Conservation (phyloP, 257 asterid species). For the Parsonsia alboflavescens region DNA sequence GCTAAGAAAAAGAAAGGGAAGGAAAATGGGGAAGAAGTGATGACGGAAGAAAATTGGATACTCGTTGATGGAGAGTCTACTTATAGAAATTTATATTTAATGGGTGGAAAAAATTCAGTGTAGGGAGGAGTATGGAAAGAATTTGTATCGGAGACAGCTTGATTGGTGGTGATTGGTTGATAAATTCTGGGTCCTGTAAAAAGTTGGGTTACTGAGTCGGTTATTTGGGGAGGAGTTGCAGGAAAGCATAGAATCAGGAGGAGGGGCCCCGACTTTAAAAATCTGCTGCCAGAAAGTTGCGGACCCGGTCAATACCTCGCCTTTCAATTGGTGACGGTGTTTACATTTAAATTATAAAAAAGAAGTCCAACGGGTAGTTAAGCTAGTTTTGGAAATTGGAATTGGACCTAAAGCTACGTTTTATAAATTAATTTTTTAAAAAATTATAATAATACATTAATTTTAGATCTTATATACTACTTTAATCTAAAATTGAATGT, state of each 20-base stretch:
- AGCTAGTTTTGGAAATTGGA: too few relatives aligned
- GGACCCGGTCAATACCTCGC: neutral
- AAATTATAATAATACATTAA: too few relatives aligned
- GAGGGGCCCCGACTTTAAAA: neutral
- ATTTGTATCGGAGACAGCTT: neutral
- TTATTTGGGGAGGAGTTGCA: neutral
- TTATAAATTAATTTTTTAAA: too few relatives aligned
- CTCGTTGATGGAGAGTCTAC: neutral
- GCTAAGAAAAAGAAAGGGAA: neutral
- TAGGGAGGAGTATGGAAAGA: neutral
- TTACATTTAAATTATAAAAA: too few relatives aligned
- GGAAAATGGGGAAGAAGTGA: neutral
- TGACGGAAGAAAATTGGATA: neutral
- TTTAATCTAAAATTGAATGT: too few relatives aligned
- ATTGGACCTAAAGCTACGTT: too few relatives aligned
- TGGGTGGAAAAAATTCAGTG: neutral
- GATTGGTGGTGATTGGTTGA: neutral
- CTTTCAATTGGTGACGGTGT: too few relatives aligned
- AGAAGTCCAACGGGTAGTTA: too few relatives aligned
- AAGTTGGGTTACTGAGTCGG: neutral
- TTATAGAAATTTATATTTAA: neutral
- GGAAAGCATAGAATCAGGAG: neutral
- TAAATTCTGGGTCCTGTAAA: neutral
- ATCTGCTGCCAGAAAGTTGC: neutral
- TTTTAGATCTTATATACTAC: too few relatives aligned